Conservation (phyloP, 306 rosid genomes). For the Dalbergia oliveri region DNA sequence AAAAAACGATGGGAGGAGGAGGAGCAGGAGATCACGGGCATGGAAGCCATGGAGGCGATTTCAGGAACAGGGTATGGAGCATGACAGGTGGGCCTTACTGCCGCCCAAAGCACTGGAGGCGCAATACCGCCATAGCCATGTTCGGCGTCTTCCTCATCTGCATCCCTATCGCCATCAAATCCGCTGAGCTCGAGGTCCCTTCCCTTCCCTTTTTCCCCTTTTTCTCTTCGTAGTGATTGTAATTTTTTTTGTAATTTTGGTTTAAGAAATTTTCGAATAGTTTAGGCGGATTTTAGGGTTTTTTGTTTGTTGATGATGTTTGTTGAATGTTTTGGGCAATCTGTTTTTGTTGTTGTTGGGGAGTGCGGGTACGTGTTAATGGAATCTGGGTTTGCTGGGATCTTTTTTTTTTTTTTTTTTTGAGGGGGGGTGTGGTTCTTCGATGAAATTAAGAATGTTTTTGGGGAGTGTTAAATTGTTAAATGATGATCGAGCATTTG, state of each 20-base stretch:
- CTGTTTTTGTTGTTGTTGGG: background rate
- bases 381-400: background rate
- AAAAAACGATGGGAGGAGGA: constrained; percentile 53
- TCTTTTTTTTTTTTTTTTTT: background rate
- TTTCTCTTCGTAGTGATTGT: background rate
- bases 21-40: constrained; percentile 83
- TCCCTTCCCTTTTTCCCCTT: background rate
- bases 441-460: constrained; percentile 34
- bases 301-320: background rate
- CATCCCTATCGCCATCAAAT: constrained; percentile 94
- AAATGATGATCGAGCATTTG: background rate
- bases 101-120: constrained; percentile 95
- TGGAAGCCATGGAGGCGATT: constrained; percentile 69
- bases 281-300: background rate
- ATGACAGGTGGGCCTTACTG: constrained; percentile 94
- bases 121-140: constrained; percentile 96
- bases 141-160: constrained; percentile 84
- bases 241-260: background rate
- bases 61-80: constrained; percentile 95
- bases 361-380: background rate
- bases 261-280: background rate
- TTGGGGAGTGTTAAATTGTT: background rate
- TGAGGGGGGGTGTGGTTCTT: too few relatives aligned
- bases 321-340: background rate
- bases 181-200: constrained; percentile 93